Conservation (phyloP, 495 filamentous ascomycete species). For the Gamarada debralockiae region DNA sequence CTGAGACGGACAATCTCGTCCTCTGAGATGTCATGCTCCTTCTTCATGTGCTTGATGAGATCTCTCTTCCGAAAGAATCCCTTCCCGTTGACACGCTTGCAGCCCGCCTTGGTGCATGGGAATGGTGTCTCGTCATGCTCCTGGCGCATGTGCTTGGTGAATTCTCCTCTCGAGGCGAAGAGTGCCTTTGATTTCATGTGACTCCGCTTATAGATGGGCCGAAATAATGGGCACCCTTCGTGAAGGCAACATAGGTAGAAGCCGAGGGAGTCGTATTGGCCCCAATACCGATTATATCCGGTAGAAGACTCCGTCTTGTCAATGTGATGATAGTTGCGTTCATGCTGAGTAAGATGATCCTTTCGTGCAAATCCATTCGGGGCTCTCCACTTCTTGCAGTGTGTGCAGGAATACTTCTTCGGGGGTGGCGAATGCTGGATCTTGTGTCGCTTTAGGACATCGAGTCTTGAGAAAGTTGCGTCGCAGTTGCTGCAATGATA, state of each 20-base stretch:
- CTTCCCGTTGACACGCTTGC: not conserved
- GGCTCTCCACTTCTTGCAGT: not conserved
- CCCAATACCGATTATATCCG: too few relatives aligned
- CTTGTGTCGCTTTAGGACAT: not conserved
- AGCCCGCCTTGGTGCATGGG: not conserved
- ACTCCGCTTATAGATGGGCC: not conserved
- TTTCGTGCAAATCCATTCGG: not conserved
- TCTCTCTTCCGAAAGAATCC: not conserved
- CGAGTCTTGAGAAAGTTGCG: not conserved
- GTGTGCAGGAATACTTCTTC: not conserved
- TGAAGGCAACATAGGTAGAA: not conserved
- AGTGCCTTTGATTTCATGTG: too few relatives aligned
- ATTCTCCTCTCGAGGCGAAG: not conserved
- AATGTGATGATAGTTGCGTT: not conserved
- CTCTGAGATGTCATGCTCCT: not conserved
- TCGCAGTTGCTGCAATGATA: not conserved
- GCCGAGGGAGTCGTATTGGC: too few relatives aligned
- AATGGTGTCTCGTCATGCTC: not conserved
- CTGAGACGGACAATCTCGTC: too few relatives aligned
- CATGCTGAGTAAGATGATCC: not conserved
- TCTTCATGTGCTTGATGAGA: not conserved
- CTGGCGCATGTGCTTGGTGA: not conserved
- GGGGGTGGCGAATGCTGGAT: not conserved
- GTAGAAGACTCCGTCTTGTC: too few relatives aligned
- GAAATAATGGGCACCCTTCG: not conserved